These are phyloP conservation scores for Xanthoconium stramineum DNA, from an alignment of 768 basidiomycete genomes.

Conservation along the genomic window DNA sequence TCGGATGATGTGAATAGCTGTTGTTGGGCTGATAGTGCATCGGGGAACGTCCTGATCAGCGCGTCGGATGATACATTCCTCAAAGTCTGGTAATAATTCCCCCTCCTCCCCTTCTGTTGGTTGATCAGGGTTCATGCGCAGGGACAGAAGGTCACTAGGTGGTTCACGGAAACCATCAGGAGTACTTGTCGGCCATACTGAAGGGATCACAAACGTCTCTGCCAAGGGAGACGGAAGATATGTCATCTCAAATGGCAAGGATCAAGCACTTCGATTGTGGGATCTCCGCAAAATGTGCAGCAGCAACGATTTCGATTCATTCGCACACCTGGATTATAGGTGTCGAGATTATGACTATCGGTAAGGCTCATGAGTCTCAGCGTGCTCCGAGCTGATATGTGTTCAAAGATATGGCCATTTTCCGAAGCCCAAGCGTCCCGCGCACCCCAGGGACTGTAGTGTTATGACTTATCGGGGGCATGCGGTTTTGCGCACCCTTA, in stretches of 20 bases:
- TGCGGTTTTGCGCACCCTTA: slow-evolving; percentile 83
- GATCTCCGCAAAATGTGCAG: slow-evolving; percentile 91
- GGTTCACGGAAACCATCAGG: slow-evolving; percentile 76
- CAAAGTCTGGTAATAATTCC: slow-evolving; percentile 81
- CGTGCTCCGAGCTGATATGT: slow-evolving; percentile 8
- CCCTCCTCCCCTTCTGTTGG: neutral
- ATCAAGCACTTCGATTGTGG: slow-evolving; percentile 89
- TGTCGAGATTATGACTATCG: slow-evolving; percentile 75
- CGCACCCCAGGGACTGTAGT: slow-evolving; percentile 88
- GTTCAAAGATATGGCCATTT: slow-evolving; percentile 57
- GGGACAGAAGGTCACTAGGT: slow-evolving; percentile 51
- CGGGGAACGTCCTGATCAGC: slow-evolving; percentile 91
- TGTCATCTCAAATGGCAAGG: slow-evolving; percentile 93
- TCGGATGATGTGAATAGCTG: slow-evolving; percentile 90
- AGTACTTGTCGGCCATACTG: slow-evolving; percentile 91
- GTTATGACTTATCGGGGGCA: slow-evolving; percentile 97
- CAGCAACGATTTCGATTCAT: slow-evolving; percentile 61
- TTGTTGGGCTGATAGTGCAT: slow-evolving; percentile 91
- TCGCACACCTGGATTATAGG: slow-evolving; percentile 51
- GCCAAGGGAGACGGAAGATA: slow-evolving; percentile 97
- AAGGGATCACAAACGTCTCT: slow-evolving; percentile 92
- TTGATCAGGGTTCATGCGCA: slow-evolving; percentile 18
- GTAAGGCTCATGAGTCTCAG: slow-evolving; percentile 37
- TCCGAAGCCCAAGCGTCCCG: slow-evolving; percentile 53
- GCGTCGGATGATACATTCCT: slow-evolving; percentile 93